These are phyloP conservation scores for Tanacetum coccineum DNA, from an alignment of 129 eudicot genomes.

Conservation along the genomic window DNA sequence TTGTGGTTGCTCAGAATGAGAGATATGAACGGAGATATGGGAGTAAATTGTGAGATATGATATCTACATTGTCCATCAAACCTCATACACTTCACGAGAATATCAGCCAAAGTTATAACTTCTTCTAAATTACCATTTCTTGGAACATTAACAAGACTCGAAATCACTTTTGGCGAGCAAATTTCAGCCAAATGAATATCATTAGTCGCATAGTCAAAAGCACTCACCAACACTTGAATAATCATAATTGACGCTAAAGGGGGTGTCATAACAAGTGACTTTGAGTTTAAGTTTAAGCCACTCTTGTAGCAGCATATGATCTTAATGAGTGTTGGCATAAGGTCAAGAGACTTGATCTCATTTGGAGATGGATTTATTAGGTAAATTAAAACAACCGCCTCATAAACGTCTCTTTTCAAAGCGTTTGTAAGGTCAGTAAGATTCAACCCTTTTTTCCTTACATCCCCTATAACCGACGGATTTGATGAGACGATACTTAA, in stretches of 20 bases:
- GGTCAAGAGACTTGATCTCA: constrained; percentile 60
- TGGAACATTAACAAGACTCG: constrained; percentile 52
- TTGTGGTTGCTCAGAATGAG: constrained; percentile 64
- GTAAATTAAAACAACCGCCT: constrained; percentile 65
- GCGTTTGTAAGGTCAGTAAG: constrained; percentile 65
- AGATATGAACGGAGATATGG: constrained; percentile 43
- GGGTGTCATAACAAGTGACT: constrained; percentile 52
- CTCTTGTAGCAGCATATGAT: constrained; percentile 46
- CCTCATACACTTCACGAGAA: constrained; percentile 67
- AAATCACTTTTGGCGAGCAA: constrained; percentile 59
- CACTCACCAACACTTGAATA: constrained; percentile 66
- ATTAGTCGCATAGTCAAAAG: constrained; percentile 62
- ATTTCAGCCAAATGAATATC: constrained; percentile 56
- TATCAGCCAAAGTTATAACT: constrained; percentile 53
- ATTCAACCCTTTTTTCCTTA: constrained; percentile 62
- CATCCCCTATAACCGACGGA: constrained; percentile 48
- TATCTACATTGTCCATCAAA: constrained; percentile 69
- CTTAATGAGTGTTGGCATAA: constrained; percentile 65
- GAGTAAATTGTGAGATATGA: constrained; percentile 41
- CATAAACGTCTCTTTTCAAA: constrained; percentile 61
- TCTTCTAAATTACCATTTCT: constrained; percentile 52
- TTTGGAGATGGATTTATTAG: constrained; percentile 66
- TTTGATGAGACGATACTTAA: constrained; percentile 54
- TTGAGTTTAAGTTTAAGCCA: constrained; percentile 8
- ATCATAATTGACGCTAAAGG: constrained; percentile 73